These are phyloP conservation scores for Tricholoma terreum DNA, from an alignment of 768 basidiomycete genomes.

Conservation along the genomic window DNA sequence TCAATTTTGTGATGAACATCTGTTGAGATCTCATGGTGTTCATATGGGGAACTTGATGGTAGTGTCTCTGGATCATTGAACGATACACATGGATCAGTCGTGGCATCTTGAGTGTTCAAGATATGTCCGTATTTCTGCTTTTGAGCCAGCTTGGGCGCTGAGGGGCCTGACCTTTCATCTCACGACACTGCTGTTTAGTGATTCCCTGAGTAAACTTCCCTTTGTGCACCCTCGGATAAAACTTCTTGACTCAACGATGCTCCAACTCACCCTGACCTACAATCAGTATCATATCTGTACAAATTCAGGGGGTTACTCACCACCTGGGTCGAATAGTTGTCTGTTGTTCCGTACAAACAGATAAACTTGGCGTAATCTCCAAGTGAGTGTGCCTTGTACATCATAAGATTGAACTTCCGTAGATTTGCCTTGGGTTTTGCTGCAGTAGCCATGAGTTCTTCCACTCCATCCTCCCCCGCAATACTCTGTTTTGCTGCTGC, in stretches of 20 bases:
- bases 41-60: constrained; percentile 10
- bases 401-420: not conserved
- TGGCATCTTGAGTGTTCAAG: not conserved
- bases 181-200: not conserved
- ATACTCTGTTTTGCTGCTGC: not conserved
- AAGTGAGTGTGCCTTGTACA: not conserved
- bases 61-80: not conserved
- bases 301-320: not conserved
- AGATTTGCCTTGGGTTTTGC: not conserved
- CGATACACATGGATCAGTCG: not conserved
- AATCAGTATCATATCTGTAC: not conserved
- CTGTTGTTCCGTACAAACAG: too few species aligned
- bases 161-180: not conserved
- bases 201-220: not conserved
- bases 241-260: not conserved
- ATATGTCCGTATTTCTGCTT: not conserved
- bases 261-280: not conserved
- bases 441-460: not conserved
- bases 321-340: too few species aligned
- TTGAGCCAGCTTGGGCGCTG: not conserved
- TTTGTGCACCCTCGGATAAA: not conserved
- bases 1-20: constrained; percentile 4
- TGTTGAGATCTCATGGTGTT: constrained; percentile 19
- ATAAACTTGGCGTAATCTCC: not conserved
- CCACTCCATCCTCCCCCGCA: not conserved